Conservation (phyloP, 129 eudicot species). For the Solidago caesia region DNA sequence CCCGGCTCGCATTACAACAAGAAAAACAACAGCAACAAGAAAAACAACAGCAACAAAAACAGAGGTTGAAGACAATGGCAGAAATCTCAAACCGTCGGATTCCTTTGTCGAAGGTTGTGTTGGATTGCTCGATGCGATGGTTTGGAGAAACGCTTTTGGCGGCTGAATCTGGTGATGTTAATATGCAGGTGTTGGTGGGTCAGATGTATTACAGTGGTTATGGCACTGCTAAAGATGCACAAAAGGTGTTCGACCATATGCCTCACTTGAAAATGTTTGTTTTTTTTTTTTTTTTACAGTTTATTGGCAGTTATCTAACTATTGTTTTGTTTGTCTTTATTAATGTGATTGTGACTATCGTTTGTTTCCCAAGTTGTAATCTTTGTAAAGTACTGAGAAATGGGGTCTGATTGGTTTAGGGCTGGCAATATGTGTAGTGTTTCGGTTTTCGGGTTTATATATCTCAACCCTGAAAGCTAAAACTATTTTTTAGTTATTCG, state of each 20-base stretch:
- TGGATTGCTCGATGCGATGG: conserved; percentile 84
- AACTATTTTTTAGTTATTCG: too few species aligned
- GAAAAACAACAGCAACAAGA: conserved; percentile 28
- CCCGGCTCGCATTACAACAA: conserved; percentile 23
- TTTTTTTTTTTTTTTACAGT: neutral
- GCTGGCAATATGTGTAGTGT: too few species aligned
- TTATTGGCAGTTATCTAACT: neutral
- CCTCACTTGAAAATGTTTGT: neutral
- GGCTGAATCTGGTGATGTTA: conserved; percentile 70
- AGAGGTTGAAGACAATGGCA: conserved; percentile 21
- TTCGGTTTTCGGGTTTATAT: too few species aligned
- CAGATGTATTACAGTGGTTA: conserved; percentile 89
- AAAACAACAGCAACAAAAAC: neutral
- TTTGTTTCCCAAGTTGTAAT: neutral
- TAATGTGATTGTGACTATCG: neutral
- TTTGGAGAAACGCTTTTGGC: conserved; percentile 55
- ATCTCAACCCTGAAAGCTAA: too few species aligned
- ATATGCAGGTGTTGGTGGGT: conserved; percentile 89
- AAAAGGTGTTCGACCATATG: conserved; percentile 49
- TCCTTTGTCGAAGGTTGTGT: conserved; percentile 65
- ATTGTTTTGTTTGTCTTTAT: too few species aligned
- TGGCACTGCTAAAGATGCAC: conserved; percentile 60
- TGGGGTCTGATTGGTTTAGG: too few species aligned
- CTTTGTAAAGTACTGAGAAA: neutral
- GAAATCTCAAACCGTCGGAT: conserved; percentile 37